A percentile compares a stretch with the other conserved stretches of the same genome.
Conservation (phyloP, 306 rosid species). For the Cucumis sativus region Cucumber_9930_V3 NC_026659.2:24430501-24431000, state of each 20-base stretch:
- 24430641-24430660: slow-evolving; percentile 68
- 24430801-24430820: background rate
- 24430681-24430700: slow-evolving; percentile 34
- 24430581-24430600: slow-evolving; percentile 91
- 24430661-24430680: slow-evolving; percentile 84
- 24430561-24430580: slow-evolving; percentile 17
- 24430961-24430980: background rate
- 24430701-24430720: background rate
- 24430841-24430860: background rate
- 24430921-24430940: background rate
- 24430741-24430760: background rate
- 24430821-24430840: background rate
- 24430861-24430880: background rate
- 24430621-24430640: slow-evolving; percentile 72
- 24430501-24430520: background rate
- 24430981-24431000: background rate
- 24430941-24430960: background rate
- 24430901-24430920: background rate
- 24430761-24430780: background rate
- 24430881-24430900: background rate
- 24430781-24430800: background rate
- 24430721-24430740: background rate
- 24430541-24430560: background rate
- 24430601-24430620: slow-evolving; percentile 59
- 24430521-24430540: background rate